Conservation (phyloP, 108 stramenopile genomes). For the Skeletonema costatum region DNA sequence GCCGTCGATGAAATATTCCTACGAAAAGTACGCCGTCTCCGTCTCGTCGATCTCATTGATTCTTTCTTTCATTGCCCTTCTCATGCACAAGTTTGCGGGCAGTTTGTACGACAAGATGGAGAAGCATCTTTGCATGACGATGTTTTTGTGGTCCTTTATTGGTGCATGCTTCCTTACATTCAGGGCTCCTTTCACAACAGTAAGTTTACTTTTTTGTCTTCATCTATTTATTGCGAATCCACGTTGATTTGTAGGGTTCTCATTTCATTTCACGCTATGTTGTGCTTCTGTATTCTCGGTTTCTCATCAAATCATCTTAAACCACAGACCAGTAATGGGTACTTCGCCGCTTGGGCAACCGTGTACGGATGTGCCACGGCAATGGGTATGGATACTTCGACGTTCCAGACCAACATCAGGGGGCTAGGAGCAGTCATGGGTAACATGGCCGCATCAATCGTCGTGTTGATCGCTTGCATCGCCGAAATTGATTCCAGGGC, state of each 20-base stretch:
- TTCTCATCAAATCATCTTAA: background rate
- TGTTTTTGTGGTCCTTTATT: slow-evolving; percentile 48
- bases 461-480: slow-evolving; percentile 39
- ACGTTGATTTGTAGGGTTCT: background rate
- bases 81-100: slow-evolving; percentile 7
- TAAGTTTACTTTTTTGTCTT: background rate
- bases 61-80: slow-evolving; percentile 14
- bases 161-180: slow-evolving; percentile 64
- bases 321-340: slow-evolving; percentile 49
- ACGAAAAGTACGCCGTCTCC: slow-evolving; percentile 38
- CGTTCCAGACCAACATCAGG: slow-evolving; percentile 13
- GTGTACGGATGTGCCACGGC: slow-evolving; percentile 39
- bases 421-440: slow-evolving; percentile 43
- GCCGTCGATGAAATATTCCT: background rate
- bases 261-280: background rate
- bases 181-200: slow-evolving; percentile 28
- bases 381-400: slow-evolving; percentile 17
- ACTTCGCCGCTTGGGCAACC: slow-evolving; percentile 57
- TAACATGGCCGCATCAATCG: slow-evolving; percentile 25
- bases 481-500: background rate
- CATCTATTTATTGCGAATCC: background rate
- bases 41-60: slow-evolving; percentile 31
- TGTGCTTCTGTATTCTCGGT: background rate
- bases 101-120: slow-evolving; percentile 14
- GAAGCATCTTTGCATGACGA: slow-evolving; percentile 8